Base-by-base conservation (phyloP, 2,329 filamentous ascomycete species). In the Monosporascus sp. region DNA sequence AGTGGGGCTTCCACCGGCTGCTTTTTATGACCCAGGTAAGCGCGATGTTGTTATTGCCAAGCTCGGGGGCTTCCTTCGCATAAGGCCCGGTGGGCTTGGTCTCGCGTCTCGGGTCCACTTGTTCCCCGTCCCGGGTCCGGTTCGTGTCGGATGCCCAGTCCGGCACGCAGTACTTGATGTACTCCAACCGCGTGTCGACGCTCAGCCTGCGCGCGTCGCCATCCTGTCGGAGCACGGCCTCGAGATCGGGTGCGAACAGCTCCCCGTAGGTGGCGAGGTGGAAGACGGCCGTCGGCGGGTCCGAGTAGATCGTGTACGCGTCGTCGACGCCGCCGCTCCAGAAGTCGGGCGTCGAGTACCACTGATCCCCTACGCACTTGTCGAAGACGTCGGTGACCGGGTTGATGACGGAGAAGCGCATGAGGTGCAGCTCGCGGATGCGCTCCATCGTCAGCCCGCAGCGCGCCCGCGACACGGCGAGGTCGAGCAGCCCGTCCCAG, bases 61-160 rank as follows among this genome's bases (percentile, higher is more conserved):
- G 1, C 9, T 11, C 5, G 31, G 31, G 31, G 31, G 31, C 31
- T 5, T 5, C 31, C 11, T 34, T 11, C 24, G 38, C 22, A 26
- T 50, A 50, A n/a, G 38, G 37, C 4, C 49, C 49, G 22, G 37
- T 50, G n/a, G 7, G n/a, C 26, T 20, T 3, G 37, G 34, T 26
- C 20, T n/a, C 11, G 49, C 49, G 49, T 8, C 49, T 62, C 71
- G 43, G 58, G 66, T 43, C 64, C 75, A 3, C 73, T 27, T 48
- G 3, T n/a, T 43, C 14, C 49, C 40, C 20, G 49, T 40, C 41
- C 49, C 38, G 1, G 26, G 16, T 4, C 31, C 17, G 24, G 36
- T 55, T 43, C 1, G 5, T 5, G 20, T 11, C 7, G 43, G 40
- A 48, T 4, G 22, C 37, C 24, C 40, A 37, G 27, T 58, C 54